A percentile compares a stretch with the other conserved stretches of the same genome.
Evolutionary conservation across 176 grass and related monocot genomes (phyloP).

Genomic region (Musa schizocarpa): DNA sequence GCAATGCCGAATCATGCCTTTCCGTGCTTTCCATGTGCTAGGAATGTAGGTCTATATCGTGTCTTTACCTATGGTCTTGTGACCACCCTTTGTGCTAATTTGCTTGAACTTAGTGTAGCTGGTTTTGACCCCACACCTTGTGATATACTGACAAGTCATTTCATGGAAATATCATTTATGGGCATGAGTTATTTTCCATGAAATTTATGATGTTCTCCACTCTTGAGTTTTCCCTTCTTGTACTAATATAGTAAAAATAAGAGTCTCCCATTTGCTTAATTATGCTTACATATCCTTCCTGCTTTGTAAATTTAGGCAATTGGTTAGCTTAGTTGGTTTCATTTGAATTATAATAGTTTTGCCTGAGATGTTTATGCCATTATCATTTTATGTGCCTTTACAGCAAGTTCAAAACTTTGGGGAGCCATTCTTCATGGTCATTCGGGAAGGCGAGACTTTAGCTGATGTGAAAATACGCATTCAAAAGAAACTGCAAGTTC

Average conservation of each 20-base stretch:
- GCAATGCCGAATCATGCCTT: too few species aligned
- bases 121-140: too few species aligned
- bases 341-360: background rate
- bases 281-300: background rate
- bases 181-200: background rate
- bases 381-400: background rate
- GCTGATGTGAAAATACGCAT: slow-evolving; percentile 79
- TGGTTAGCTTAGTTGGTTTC: background rate
- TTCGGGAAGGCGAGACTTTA: slow-evolving; percentile 81
- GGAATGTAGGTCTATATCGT: too few species aligned
- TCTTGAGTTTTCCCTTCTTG: background rate
- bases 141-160: background rate
- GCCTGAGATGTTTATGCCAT: too few species aligned
- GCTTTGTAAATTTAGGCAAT: background rate
- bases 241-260: background rate
- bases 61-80: too few species aligned
- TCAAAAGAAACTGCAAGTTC: slow-evolving; percentile 85
- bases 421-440: slow-evolving; percentile 95
- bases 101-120: too few species aligned
- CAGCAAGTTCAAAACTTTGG: slow-evolving; percentile 99
- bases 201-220: background rate
- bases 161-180: background rate
- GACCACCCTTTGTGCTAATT: too few species aligned
- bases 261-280: background rate
- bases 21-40: too few species aligned